Conservation (phyloP, 352 stramenopile genomes). For the Pythium vanterpoolii region DNA sequence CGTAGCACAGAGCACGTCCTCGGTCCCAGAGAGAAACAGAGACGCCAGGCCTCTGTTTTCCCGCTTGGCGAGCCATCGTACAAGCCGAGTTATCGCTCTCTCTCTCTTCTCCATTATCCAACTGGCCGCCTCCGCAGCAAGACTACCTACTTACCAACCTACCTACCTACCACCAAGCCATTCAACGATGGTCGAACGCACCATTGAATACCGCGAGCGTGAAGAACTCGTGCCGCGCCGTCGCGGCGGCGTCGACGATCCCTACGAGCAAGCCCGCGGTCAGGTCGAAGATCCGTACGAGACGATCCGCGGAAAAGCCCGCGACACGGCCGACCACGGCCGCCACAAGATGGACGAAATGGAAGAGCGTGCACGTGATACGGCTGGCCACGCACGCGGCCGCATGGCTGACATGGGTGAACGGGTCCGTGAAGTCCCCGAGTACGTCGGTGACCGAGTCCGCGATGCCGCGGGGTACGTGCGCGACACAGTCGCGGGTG, state of each 20-base stretch:
- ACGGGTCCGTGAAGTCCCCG: slow-evolving; percentile 19
- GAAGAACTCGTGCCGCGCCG: slow-evolving; percentile 18
- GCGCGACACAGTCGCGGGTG: slow-evolving; percentile 24
- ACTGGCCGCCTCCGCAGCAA: background rate
- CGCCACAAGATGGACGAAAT: slow-evolving; percentile 44
- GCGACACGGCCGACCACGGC: slow-evolving; percentile 33
- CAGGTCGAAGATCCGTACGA: slow-evolving; percentile 25
- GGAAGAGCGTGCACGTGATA: slow-evolving; percentile 34
- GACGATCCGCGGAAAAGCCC: slow-evolving; percentile 1
- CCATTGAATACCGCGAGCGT: slow-evolving; percentile 21
- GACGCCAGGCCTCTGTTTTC: background rate
- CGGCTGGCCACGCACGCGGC: slow-evolving; percentile 26
- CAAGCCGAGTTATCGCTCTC: too few species aligned
- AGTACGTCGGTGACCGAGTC: slow-evolving; percentile 27
- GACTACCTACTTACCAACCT: background rate
- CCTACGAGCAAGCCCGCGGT: slow-evolving; percentile 18
- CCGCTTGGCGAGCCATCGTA: background rate
- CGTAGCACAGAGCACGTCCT: background rate
- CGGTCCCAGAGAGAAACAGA: slow-evolving; percentile 6
- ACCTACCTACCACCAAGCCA: too few species aligned
- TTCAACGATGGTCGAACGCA: slow-evolving; percentile 12
- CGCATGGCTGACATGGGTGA: slow-evolving; percentile 26
- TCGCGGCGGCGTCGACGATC: slow-evolving; percentile 13
- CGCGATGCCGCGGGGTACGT: slow-evolving; percentile 27
- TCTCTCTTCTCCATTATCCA: slow-evolving; percentile 3